Percentiles rank a stretch among this genome's conserved stretches.
Evolutionary conservation across 192 early-diverging fungal species (phyloP).

Genomic region (Coemansia sp.): DNA sequence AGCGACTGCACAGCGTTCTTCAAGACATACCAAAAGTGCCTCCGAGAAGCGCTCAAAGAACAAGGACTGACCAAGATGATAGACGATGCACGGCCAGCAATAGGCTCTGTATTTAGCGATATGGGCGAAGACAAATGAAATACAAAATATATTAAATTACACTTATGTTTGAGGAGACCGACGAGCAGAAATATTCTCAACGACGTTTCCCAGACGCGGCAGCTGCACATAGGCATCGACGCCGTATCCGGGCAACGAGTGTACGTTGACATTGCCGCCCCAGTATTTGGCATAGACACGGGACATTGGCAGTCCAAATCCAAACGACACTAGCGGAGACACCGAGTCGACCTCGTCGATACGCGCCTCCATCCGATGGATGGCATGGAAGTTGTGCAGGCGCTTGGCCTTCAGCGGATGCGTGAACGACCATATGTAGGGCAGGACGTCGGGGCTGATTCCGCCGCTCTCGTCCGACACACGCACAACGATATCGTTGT

Average conservation of each 20-base stretch:
- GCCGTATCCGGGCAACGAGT: conserved; percentile 85
- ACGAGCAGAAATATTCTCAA: conserved; percentile 46
- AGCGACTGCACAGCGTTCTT: conserved; percentile 85
- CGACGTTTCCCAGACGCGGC: conserved; percentile 67
- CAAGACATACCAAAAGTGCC: conserved; percentile 78
- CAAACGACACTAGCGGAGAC: conserved; percentile 61
- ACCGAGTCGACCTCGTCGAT: conserved; percentile 61
- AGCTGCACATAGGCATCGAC: conserved; percentile 90
- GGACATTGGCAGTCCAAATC: conserved; percentile 92
- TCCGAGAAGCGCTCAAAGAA: conserved; percentile 74
- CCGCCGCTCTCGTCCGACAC: conserved; percentile 94
- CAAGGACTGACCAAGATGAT: conserved; percentile 86
- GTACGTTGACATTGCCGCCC: conserved; percentile 83
- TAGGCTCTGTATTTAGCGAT: conserved; percentile 40
- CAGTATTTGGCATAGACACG: conserved; percentile 94
- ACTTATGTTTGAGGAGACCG: conserved; percentile 5
- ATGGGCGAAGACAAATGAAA: not conserved
- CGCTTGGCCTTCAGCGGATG: conserved; percentile 63
- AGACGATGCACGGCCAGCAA: conserved; percentile 77
- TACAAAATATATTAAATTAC: not conserved
- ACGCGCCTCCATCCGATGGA: conserved; percentile 78
- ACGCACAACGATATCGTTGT: conserved; percentile 81
- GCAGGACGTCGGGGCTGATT: conserved; percentile 64
- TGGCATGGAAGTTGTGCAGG: conserved; percentile 69
- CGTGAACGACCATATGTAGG: conserved; percentile 82